A percentile compares a stretch with the other conserved stretches of the same genome.
Conservation (phyloP, 345 rosid species). For the Populus nigra region DNA sequence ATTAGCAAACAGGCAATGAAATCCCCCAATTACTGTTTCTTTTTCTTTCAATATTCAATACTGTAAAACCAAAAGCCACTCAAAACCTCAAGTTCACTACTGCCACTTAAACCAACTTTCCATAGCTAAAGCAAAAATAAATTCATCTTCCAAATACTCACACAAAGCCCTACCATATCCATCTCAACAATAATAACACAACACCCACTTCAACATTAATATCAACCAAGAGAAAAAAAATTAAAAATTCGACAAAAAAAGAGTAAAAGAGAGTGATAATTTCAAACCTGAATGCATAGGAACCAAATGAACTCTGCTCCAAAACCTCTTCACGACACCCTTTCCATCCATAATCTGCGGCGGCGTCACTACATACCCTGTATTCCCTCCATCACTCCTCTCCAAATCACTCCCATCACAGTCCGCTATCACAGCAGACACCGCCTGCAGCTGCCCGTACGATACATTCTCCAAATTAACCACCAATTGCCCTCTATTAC, state of each 20-base stretch:
- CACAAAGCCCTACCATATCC: background rate
- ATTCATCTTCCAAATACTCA: background rate
- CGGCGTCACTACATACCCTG: slow-evolving; percentile 60
- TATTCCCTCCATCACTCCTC: slow-evolving; percentile 46
- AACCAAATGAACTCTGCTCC: slow-evolving; percentile 63
- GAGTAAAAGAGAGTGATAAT: background rate
- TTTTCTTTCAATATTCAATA: background rate
- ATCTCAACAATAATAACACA: background rate
- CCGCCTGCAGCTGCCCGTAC: slow-evolving; percentile 75
- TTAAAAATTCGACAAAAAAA: background rate
- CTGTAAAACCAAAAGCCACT: background rate
- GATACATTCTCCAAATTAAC: slow-evolving; percentile 50
- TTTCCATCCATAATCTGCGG: slow-evolving; percentile 80
- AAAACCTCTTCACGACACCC: slow-evolving; percentile 80
- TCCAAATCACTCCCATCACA: slow-evolving; percentile 45
- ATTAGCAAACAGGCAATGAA: background rate
- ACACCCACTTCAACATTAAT: background rate
- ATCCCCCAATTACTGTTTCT: background rate
- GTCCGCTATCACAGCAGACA: slow-evolving; percentile 70
- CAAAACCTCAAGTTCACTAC: background rate
- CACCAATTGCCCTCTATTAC: slow-evolving; percentile 17
- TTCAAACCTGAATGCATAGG: slow-evolving; percentile 93
- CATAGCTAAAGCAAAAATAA: background rate
- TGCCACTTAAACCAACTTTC: background rate
- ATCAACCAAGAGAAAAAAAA: background rate